These are phyloP conservation scores for Colletotrichum graminicola DNA, from an alignment of 2,329 filamentous ascomycete species.

Conservation along the genomic window DNA sequence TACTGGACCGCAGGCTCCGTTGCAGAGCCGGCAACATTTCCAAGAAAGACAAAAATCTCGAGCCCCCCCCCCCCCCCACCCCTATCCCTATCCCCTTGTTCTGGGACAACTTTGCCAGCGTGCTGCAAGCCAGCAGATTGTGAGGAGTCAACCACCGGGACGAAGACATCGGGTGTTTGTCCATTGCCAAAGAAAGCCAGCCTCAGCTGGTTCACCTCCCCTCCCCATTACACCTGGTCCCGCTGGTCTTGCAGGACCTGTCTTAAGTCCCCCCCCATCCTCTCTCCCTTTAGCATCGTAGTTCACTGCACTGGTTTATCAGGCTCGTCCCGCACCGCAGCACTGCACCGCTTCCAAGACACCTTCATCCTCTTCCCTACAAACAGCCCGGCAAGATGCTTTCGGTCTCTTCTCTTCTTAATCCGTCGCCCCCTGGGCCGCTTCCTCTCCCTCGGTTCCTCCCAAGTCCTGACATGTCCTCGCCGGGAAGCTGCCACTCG, in stretches of 20 bases:
- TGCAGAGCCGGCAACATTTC: conserved; percentile 24
- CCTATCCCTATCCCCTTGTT: conserved; percentile 49
- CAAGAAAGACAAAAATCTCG: conserved; percentile 53
- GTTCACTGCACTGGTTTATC: conserved; percentile 31
- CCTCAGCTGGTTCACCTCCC: conserved; percentile 36
- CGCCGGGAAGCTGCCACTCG: conserved; percentile 51
- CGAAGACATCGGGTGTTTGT: conserved; percentile 38
- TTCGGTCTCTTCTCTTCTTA: conserved; percentile 75
- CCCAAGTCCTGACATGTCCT: conserved; percentile 56
- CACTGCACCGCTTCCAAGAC: conserved; percentile 41
- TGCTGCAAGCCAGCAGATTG: conserved; percentile 22
- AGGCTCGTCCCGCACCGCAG: conserved; percentile 33
- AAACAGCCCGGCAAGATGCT: conserved; percentile 64
- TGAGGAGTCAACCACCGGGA: conserved; percentile 31
- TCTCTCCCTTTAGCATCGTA: conserved; percentile 38
- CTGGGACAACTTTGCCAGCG: conserved; percentile 45
- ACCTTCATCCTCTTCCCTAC: conserved; percentile 15
- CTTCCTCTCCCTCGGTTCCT: conserved; percentile 56
- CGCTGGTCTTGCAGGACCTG: conserved; percentile 47
- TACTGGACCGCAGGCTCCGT: conserved; percentile 33
- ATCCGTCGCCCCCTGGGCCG: conserved; percentile 65
- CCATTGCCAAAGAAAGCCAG: conserved; percentile 25
- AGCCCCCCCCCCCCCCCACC: conserved; percentile 46
- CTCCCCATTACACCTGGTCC: conserved; percentile 21
- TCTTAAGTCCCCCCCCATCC: conserved; percentile 49